phyloP scores from a whole-genome alignment of 2,329 filamentous ascomycete genomes.

The Fusarium solani-melongenae region DNA sequence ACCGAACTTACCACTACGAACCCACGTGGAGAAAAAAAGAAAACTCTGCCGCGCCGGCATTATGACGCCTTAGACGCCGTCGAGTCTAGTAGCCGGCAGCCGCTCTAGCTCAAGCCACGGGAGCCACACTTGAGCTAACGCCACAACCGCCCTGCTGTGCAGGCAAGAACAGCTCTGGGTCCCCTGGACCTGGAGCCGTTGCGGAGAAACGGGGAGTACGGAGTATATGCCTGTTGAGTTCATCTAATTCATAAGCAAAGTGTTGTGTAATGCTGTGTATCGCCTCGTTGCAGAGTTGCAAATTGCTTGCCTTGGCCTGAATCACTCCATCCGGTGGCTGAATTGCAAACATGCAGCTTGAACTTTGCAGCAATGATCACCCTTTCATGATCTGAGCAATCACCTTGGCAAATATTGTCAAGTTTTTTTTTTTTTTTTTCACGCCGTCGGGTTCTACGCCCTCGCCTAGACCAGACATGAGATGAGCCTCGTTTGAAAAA shows the following conservation, averaged over 20 bases:
- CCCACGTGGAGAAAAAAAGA: neutral
- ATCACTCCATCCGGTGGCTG: conserved; percentile 21
- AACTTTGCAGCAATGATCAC: neutral
- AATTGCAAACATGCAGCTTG: conserved; percentile 8
- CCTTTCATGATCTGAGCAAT: conserved; percentile 10
- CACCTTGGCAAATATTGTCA: neutral
- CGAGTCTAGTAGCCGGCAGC: neutral
- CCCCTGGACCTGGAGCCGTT: neutral
- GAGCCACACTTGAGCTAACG: conserved; percentile 11
- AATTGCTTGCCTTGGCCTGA: neutral
- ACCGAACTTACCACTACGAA: neutral
- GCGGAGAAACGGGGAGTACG: neutral
- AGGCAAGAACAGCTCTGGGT: neutral
- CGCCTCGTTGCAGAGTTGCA: neutral
- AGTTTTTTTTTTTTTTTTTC: no score
- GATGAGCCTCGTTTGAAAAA: neutral
- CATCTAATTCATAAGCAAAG: neutral
- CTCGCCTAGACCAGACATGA: neutral
- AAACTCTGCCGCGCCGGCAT: neutral
- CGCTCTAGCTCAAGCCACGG: neutral
- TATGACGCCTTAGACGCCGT: conserved; percentile 3
- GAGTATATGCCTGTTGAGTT: neutral
- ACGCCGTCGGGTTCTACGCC: neutral
- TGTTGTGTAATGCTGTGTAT: neutral
- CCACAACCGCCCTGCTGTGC: conserved; percentile 9